Base-by-base conservation (phyloP, 192 early-diverging fungal genomes). In the Haplosporangium gracile region DNA sequence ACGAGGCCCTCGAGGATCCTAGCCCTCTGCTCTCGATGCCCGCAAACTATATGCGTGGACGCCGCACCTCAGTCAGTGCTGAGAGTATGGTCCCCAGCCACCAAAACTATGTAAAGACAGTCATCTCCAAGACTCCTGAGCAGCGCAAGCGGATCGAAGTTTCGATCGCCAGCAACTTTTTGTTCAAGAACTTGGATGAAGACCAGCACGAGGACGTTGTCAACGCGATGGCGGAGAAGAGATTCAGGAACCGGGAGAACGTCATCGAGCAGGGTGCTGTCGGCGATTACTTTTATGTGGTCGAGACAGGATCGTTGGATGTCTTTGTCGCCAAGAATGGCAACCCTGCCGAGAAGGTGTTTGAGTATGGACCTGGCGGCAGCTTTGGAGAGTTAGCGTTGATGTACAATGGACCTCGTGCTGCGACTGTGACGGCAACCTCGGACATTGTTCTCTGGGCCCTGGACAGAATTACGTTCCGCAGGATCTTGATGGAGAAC, bases 341-440 rank as follows among this genome's bases (percentile, higher is more conserved):
- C 3, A 90, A 90, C 20, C 81, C 93, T 5, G 91, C 95, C 16
- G 88, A 90, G 69, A 96, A 95, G 86, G 98, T 99, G 6, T 88
- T 93, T 68, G 90, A 92, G 65, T 98, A 97, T 79, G 95, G 89
- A 13, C 91, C 95, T 34, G 94, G 96, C 63, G 98, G 97, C 42
- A 95, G 94, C 84, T 99, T 99, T 96, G 98, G 98, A 77, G 98
- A 99, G 91, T 91, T 99, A 69, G 98, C 98, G 43, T 92, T 99
- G 24, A 99, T 99, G 98, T 99, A 99, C 89, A 99, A 99, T 87
- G 97, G 97, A 13, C 98, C 98, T 29, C 94, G 98, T 45, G 98
- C 98, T 2, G 98, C 98, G n/a, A 98, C 98, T 0, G 95, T 99
- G 43, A 90, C 91, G 2, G 95, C 97, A 5, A 98, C 97, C 0